Conservation (phyloP, 2,329 filamentous ascomycete genomes). For the Ophiostoma perfectum region DNA sequence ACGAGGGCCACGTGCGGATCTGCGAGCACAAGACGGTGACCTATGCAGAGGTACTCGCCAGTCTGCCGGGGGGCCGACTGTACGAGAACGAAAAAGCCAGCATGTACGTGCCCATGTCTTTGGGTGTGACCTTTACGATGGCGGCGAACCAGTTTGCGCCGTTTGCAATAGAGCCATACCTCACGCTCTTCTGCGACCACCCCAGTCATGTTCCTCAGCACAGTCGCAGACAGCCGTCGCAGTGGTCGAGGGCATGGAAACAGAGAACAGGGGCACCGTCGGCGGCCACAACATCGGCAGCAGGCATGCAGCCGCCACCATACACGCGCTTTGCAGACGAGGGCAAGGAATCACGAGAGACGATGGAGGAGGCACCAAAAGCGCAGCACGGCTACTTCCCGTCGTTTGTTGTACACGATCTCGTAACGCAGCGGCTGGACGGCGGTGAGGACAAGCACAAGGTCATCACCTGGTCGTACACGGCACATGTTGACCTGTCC, state of each 20-base stretch:
- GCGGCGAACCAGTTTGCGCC: background rate
- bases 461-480: background rate
- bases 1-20: background rate
- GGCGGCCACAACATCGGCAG: background rate
- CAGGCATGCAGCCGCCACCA: background rate
- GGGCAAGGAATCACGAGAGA: background rate
- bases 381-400: background rate
- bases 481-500: background rate
- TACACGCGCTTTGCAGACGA: background rate
- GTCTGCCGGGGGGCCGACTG: background rate
- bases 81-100: background rate
- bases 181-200: background rate
- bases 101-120: background rate
- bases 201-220: background rate
- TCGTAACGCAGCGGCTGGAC: background rate
- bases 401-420: background rate
- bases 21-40: background rate
- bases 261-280: too few species aligned
- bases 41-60: background rate
- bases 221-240: too few species aligned
- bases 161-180: background rate
- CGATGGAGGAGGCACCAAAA: background rate
- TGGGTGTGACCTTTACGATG: background rate
- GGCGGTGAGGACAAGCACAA: background rate
- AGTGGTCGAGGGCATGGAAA: too few species aligned